A percentile compares a stretch with the other conserved stretches of the same genome.
Evolutionary conservation across 2,329 filamentous ascomycete species (phyloP).

Genomic region (Amesomyces nigricolor): DNA sequence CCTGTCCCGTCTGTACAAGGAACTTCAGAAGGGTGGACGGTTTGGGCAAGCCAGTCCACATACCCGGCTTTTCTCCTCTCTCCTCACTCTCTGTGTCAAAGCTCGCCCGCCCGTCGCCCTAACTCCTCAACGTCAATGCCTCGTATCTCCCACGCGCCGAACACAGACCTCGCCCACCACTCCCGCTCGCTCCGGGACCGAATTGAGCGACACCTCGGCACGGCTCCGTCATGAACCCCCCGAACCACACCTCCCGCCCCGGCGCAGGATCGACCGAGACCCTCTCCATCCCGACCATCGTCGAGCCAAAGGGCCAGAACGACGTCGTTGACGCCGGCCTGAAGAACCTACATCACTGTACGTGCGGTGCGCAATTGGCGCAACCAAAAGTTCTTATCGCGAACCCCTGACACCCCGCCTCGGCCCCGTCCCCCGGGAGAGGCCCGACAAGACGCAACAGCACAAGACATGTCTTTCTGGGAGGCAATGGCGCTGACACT

Average conservation of each 20-base stretch:
- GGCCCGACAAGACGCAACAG: neutral
- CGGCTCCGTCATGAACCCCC: slow-evolving; percentile 25
- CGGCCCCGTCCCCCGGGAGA: neutral
- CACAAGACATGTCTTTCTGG: neutral
- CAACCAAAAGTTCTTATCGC: neutral
- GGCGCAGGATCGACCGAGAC: slow-evolving; percentile 26
- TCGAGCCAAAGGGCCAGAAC: slow-evolving; percentile 21
- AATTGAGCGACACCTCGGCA: slow-evolving; percentile 13
- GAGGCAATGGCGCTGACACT: slow-evolving; percentile 9
- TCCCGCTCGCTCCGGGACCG: slow-evolving; percentile 1
- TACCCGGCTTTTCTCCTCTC: neutral
- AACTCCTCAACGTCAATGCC: slow-evolving; percentile 4
- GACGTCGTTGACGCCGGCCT: slow-evolving; percentile 64
- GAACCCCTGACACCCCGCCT: slow-evolving; percentile 7
- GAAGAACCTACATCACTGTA: slow-evolving; percentile 74
- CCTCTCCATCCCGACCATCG: slow-evolving; percentile 32
- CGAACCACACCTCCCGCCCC: slow-evolving; percentile 27
- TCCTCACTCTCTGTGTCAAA: neutral
- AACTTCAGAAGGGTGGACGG: neutral
- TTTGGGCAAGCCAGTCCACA: neutral
- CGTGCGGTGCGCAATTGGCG: slow-evolving; percentile 27
- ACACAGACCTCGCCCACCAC: neutral
- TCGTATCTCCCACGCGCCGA: slow-evolving; percentile 3
- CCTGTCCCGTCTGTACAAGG: neutral
- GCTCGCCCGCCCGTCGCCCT: neutral